Evolutionary conservation across 1,139 yeast species (phyloP).

Genomic region (Lipomyces yarrowii): DNA sequence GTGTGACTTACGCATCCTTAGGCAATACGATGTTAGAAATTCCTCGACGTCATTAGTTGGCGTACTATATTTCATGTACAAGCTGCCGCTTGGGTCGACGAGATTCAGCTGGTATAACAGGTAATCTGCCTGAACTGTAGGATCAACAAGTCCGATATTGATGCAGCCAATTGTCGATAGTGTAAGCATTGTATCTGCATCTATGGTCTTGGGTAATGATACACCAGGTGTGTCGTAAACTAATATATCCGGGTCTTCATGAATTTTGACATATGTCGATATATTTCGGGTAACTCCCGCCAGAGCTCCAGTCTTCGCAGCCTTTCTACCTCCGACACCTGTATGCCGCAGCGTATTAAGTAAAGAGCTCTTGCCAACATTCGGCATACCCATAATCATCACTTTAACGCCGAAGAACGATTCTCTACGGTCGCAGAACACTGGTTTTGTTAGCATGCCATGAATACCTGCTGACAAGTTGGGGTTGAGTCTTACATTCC

Average conservation of each 20-base stretch:
- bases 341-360: slow-evolving; percentile 71
- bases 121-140: slow-evolving; percentile 85
- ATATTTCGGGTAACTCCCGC: slow-evolving; percentile 90
- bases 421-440: neutral
- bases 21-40: slow-evolving; percentile 59
- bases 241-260: slow-evolving; percentile 64
- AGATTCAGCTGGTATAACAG: slow-evolving; percentile 69
- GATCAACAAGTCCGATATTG: slow-evolving; percentile 71
- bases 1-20: slow-evolving; percentile 32
- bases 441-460: neutral
- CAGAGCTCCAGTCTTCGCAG: slow-evolving; percentile 81
- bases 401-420: slow-evolving; percentile 76
- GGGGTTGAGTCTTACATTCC: slow-evolving; percentile 4
- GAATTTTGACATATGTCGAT: slow-evolving; percentile 71
- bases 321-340: slow-evolving; percentile 57
- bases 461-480: neutral
- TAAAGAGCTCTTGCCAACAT: slow-evolving; percentile 94
- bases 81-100: slow-evolving; percentile 45
- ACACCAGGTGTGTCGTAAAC: slow-evolving; percentile 94
- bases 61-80: slow-evolving; percentile 50
- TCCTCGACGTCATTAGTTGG: slow-evolving; percentile 79
- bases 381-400: slow-evolving; percentile 92
- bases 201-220: slow-evolving; percentile 72
- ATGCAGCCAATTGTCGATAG: slow-evolving; percentile 78
- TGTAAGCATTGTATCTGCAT: slow-evolving; percentile 71